Evolutionary conservation across 306 rosid genomes (phyloP), one percentile per base, ranked within the genome.

Genomic region (Fagus crenata): DNA sequence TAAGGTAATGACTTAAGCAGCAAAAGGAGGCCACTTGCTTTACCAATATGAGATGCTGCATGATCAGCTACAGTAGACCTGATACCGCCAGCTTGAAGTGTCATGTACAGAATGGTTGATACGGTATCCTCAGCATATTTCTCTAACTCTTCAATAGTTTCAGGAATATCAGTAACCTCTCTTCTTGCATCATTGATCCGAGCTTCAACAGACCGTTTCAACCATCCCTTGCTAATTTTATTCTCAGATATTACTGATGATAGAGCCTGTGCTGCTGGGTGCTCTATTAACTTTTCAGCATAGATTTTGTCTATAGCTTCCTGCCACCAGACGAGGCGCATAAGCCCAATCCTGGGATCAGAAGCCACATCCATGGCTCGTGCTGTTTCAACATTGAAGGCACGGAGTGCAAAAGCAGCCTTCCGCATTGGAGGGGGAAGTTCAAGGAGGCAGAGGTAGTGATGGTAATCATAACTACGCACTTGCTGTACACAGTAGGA

Each of bases 371-470:
- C 97, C 96, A 92, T 87, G 54, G 98, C 98, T 86, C 90, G 82
- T 35, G 96, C 81, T 17, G 95, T 92, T 85, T 94, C 95, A 1
- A 90, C 87, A 73, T 92, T 92, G 78, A 90, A 90, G 74, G 96
- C 96, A 46, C 93, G 93, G 37, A 95, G 82, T 36, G 92, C 91
- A 68, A 92, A 90, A 22, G 96, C 96, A 75, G 92, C 97, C 80
- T 86, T 95, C 77, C 96, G 84, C 90, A 88, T 79, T 22, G 80
- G 69, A 2, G 84, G 89, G 67, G 96, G 96, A 65, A 92, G 93
- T 81, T 94, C 97, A 41, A 94, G 95, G 79, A 94, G 98, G 82
- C 98, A 94, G 33, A 94, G 96, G 82, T 91, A 94, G 88, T 94
- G 94, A 81, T 94, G 96, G 82, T 91, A 91, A 73, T 93, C 98